A percentile compares a stretch with the other conserved stretches of the same genome.
Evolutionary conservation across 2,329 filamentous ascomycete species (phyloP).

Genomic region (Cercospora beticola): DNA sequence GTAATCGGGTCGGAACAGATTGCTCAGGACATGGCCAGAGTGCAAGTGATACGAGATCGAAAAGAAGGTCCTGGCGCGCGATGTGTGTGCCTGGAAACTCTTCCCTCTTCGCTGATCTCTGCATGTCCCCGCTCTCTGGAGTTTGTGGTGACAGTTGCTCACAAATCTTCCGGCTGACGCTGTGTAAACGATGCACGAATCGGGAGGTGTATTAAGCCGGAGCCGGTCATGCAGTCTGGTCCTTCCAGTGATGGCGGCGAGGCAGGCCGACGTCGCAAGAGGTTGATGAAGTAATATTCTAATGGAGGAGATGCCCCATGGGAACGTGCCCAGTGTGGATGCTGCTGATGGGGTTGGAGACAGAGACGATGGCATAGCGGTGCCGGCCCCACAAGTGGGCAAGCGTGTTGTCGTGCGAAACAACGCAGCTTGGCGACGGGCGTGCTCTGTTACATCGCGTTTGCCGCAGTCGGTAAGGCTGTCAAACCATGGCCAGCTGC

Average conservation of each 20-base stretch:
- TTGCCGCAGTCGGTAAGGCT: background rate
- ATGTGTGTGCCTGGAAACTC: background rate
- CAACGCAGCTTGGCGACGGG: background rate
- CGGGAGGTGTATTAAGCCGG: background rate
- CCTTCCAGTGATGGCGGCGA: too few species aligned
- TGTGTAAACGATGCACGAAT: background rate
- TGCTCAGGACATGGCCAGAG: background rate
- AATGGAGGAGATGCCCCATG: background rate
- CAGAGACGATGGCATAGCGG: background rate
- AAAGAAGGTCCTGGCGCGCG: background rate
- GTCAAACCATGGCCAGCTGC: background rate
- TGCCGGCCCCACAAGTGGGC: background rate
- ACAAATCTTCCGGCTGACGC: background rate
- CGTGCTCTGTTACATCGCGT: background rate
- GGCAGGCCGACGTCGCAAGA: background rate
- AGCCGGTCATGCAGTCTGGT: background rate
- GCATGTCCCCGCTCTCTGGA: background rate
- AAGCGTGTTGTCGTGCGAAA: background rate
- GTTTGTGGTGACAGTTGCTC: background rate
- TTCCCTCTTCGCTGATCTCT: background rate
- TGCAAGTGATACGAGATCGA: background rate
- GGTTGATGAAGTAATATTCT: background rate
- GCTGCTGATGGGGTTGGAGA: background rate
- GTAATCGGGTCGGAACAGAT: background rate
- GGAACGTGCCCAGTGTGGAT: background rate